Evolutionary conservation across 179 eudicot genomes (phyloP).

Genomic region (Spergularia azorica): DNA sequence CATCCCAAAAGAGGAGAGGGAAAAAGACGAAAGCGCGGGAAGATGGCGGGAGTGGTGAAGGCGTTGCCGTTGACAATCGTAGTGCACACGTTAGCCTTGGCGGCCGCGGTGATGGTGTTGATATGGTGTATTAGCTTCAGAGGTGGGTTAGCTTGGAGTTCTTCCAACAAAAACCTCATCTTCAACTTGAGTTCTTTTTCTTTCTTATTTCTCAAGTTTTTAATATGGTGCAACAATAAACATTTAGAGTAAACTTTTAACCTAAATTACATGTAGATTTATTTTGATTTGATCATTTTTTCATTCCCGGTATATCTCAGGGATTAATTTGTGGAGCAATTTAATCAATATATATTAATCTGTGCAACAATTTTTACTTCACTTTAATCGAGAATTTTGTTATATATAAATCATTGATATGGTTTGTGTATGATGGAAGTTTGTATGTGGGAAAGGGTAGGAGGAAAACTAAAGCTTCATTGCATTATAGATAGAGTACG

Average conservation of each 20-base stretch:
- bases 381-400: no score
- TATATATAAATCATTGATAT: no score
- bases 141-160: constrained; percentile 91
- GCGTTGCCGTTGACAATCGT: constrained; percentile 54
- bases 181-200: constrained; percentile 56
- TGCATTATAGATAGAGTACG: no score
- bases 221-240: neutral
- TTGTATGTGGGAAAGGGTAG: neutral
- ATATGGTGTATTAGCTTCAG: constrained; percentile 70
- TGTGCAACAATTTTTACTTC: no score
- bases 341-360: no score
- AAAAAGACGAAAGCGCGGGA: constrained; percentile 11
- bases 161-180: constrained; percentile 75
- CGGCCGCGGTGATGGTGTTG: constrained; percentile 68
- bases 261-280: no score
- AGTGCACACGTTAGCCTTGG: constrained; percentile 63
- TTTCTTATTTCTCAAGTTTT: neutral
- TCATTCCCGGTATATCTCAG: no score
- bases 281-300: no score
- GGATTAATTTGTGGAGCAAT: no score
- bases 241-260: neutral
- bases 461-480: neutral
- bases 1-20: neutral
- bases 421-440: neutral
- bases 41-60: constrained; percentile 48